These are phyloP conservation scores for Populus alba DNA, from an alignment of 345 rosid genomes.

Conservation along the genomic window DNA sequence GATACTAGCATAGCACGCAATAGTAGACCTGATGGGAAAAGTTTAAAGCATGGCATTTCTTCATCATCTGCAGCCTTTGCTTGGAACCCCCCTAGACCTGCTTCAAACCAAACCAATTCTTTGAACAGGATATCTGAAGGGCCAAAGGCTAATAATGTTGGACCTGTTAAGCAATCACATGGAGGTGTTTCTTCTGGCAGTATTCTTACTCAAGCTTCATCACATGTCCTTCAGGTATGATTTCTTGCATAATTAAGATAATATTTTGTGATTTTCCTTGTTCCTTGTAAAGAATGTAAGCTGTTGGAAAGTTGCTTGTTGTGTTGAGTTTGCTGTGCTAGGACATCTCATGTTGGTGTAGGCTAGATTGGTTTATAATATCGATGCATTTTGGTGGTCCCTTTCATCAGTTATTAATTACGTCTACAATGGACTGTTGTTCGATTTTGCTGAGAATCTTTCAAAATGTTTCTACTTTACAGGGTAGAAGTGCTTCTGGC, in stretches of 20 bases:
- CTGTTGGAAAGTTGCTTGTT: not conserved
- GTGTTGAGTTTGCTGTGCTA: not conserved
- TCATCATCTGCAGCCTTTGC: conserved; percentile 47
- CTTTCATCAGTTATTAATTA: not conserved
- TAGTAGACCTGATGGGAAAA: conserved; percentile 49
- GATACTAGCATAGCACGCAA: conserved; percentile 40
- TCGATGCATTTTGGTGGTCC: not conserved
- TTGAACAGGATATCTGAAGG: conserved; percentile 41
- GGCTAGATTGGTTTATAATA: not conserved
- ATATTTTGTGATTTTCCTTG: too few species aligned
- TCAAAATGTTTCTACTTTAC: conserved; percentile 11
- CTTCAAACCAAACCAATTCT: conserved; percentile 42
- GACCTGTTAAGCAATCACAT: conserved; percentile 42
- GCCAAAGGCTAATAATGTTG: conserved; percentile 40
- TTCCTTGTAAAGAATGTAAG: not conserved
- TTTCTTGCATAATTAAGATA: not conserved
- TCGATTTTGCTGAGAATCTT: conserved; percentile 12
- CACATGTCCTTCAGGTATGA: conserved; percentile 49
- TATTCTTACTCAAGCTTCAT: conserved; percentile 31
- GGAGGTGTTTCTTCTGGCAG: conserved; percentile 44
- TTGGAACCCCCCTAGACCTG: conserved; percentile 43
- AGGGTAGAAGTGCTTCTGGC: conserved; percentile 61
- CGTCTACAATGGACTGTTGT: not conserved
- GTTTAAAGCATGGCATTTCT: conserved; percentile 37
- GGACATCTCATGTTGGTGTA: not conserved